Evolutionary conservation across 108 stramenopile genomes (phyloP).

Genomic region (Nitzschia inconspicua): DNA sequence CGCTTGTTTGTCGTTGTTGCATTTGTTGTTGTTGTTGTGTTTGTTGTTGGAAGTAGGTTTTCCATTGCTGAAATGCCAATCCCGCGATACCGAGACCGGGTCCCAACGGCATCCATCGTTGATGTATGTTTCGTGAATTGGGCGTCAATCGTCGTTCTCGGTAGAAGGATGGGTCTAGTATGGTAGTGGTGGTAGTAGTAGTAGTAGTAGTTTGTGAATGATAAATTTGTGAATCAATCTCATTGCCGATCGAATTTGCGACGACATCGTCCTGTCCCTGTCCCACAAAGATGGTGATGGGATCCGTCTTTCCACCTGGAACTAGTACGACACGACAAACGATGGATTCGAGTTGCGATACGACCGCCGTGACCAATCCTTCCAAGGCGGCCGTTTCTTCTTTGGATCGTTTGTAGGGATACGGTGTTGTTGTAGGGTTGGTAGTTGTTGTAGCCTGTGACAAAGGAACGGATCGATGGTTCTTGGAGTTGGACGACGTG

Average conservation of each 20-base stretch:
- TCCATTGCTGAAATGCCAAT: no score
- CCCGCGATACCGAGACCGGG: conserved; percentile 53
- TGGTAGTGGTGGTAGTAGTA: no score
- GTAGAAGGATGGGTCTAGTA: no score
- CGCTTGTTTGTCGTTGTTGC: not conserved
- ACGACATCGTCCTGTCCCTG: not conserved
- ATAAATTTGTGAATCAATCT: no score
- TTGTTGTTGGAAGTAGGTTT: conserved; percentile 27
- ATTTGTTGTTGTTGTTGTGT: not conserved
- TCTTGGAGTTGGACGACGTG: no score
- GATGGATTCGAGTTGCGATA: conserved; percentile 62
- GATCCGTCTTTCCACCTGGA: conserved; percentile 35
- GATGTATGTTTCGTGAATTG: conserved; percentile 56
- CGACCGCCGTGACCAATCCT: conserved; percentile 47
- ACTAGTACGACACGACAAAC: conserved; percentile 53
- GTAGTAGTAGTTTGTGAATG: no score
- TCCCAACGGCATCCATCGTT: conserved; percentile 44
- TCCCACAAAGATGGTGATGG: conserved; percentile 17
- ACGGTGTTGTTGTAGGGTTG: not conserved
- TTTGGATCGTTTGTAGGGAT: conserved; percentile 18
- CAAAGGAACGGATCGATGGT: no score
- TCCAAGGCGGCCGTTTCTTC: conserved; percentile 48
- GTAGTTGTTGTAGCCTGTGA: not conserved
- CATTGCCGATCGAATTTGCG: not conserved
- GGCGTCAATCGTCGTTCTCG: conserved; percentile 39